Percentiles rank a stretch among this genome's conserved stretches.
These are phyloP conservation scores for Boletus rubropictus DNA, from an alignment of 768 basidiomycete species.

Conservation along the genomic window DNA sequence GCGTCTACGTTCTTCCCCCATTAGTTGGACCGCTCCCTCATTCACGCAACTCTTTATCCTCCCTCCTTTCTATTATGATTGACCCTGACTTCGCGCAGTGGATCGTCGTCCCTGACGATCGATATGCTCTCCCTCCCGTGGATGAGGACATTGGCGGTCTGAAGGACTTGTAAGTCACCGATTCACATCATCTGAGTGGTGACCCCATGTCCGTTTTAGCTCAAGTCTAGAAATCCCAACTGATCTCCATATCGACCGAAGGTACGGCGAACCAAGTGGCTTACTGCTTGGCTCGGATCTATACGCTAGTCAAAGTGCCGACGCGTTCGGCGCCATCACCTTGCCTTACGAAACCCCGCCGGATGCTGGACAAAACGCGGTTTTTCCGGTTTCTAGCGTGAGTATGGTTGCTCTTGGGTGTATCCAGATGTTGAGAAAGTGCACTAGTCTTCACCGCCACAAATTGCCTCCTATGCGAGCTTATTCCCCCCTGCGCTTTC, in stretches of 20 bases:
- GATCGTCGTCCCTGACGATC: constrained; percentile 16
- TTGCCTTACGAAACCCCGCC: not conserved
- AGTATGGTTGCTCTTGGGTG: not conserved
- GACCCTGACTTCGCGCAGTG: constrained; percentile 8
- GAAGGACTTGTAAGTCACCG: constrained; percentile 19
- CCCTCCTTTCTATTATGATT: constrained; percentile 7
- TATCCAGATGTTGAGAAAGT: not conserved
- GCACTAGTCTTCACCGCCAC: not conserved
- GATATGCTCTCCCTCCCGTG: constrained; percentile 14
- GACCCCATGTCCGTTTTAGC: constrained; percentile 9
- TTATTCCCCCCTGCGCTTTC: constrained; percentile 17
- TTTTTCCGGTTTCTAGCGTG: constrained; percentile 1
- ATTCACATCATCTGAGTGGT: not conserved
- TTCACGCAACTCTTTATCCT: not conserved
- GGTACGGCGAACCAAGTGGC: constrained; percentile 5
- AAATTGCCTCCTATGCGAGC: not conserved
- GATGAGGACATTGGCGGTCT: constrained; percentile 21
- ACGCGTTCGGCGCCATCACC: not conserved
- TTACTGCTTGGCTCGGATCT: constrained; percentile 7
- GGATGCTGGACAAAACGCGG: not conserved
- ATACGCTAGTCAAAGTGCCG: not conserved
- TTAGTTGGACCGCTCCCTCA: not conserved
- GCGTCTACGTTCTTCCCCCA: constrained; percentile 14
- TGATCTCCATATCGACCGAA: not conserved
- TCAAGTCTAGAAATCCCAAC: not conserved